Percentiles rank a stretch among this genome's conserved stretches.
phyloP scores from a whole-genome alignment of 2,329 filamentous ascomycete species.

The Colletotrichum sp. region DNA sequence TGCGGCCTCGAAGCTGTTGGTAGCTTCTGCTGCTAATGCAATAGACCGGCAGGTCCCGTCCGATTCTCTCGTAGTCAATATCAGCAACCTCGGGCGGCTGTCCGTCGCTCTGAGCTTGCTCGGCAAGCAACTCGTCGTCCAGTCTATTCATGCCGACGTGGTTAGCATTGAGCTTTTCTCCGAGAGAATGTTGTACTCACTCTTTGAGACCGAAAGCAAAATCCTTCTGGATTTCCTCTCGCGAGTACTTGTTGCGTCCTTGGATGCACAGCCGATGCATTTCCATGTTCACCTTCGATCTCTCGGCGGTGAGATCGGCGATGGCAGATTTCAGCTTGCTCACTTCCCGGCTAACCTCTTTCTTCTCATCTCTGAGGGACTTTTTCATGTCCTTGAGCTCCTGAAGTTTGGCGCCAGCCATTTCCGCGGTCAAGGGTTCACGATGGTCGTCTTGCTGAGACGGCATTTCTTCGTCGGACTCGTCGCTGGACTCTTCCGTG shows the following conservation, averaged over 20 bases:
- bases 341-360: neutral
- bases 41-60: slow-evolving; percentile 62
- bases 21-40: slow-evolving; percentile 68
- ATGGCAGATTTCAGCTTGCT: neutral
- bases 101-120: neutral
- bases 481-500: neutral
- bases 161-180: slow-evolving; percentile 56
- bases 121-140: slow-evolving; percentile 1
- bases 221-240: slow-evolving; percentile 23
- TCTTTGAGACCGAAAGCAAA: slow-evolving; percentile 44
- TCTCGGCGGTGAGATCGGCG: neutral
- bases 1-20: slow-evolving; percentile 62
- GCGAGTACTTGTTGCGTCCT: slow-evolving; percentile 60
- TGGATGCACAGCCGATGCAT: slow-evolving; percentile 48
- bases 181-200: slow-evolving; percentile 35
- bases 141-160: neutral
- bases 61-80: slow-evolving; percentile 62
- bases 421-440: neutral
- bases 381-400: slow-evolving; percentile 3
- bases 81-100: slow-evolving; percentile 34
- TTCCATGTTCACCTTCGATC: neutral
- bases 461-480: neutral
- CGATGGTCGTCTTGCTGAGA: neutral
- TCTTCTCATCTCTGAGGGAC: neutral
- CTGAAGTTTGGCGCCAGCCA: neutral